Evolutionary conservation across 495 filamentous ascomycete genomes (phyloP).

Genomic region (Neurospora sp.): DNA sequence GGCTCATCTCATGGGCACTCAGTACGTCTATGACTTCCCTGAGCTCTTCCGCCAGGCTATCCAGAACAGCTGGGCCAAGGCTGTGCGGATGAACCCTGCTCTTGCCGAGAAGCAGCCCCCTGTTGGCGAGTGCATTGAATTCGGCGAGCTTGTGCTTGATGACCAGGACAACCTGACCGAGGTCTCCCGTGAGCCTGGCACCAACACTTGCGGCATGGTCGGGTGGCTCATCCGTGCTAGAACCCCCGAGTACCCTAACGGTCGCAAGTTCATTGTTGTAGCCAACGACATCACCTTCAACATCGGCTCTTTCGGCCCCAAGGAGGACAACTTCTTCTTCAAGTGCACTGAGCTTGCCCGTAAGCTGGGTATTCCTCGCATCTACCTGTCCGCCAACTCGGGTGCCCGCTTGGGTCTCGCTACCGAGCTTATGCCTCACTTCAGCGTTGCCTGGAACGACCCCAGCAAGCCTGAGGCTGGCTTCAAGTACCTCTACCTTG

Average conservation of each 20-base stretch:
- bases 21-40: slow-evolving; percentile 99
- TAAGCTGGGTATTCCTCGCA: slow-evolving; percentile 86
- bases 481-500: slow-evolving; percentile 98
- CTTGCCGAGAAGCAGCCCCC: slow-evolving; percentile 73
- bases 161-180: slow-evolving; percentile 87
- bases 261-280: slow-evolving; percentile 86
- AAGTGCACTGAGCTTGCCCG: slow-evolving; percentile 96
- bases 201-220: slow-evolving; percentile 95
- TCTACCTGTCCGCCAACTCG: slow-evolving; percentile 99
- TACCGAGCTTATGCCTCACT: slow-evolving; percentile 92
- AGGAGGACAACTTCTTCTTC: slow-evolving; percentile 96
- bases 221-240: slow-evolving; percentile 95
- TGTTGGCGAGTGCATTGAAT: slow-evolving; percentile 88
- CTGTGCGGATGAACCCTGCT: slow-evolving; percentile 56
- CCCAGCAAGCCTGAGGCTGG: slow-evolving; percentile 71
- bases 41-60: slow-evolving; percentile 97
- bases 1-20: slow-evolving; percentile 97
- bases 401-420: slow-evolving; percentile 96
- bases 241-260: slow-evolving; percentile 93
- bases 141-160: slow-evolving; percentile 86
- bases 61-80: slow-evolving; percentile 85
- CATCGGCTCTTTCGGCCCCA: slow-evolving; percentile 94
- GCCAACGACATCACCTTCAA: slow-evolving; percentile 99
- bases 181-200: slow-evolving; percentile 86
- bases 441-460: slow-evolving; percentile 95